Evolutionary conservation across 352 stramenopile species (phyloP).

Genomic region (Globisporangium camurandrum): DNA sequence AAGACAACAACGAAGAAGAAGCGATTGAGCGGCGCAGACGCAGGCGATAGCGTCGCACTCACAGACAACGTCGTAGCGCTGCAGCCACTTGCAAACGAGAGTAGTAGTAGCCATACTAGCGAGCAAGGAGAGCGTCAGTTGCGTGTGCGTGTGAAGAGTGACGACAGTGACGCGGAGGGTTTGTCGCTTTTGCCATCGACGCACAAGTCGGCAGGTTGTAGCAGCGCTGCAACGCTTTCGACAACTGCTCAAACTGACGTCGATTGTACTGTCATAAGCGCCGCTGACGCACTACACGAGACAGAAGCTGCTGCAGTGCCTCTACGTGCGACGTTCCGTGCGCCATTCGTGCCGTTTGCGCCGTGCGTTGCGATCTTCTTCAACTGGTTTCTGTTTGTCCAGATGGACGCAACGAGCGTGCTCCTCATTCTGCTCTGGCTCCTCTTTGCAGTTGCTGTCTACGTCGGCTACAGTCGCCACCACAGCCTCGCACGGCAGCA

Average conservation of each 20-base stretch:
- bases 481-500: slow-evolving; percentile 69
- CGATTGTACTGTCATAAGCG: neutral
- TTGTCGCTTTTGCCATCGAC: no score
- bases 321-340: slow-evolving; percentile 30
- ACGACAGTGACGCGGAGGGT: slow-evolving; percentile 18
- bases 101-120: slow-evolving; percentile 2
- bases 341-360: slow-evolving; percentile 65
- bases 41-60: slow-evolving; percentile 2
- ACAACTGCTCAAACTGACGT: slow-evolving; percentile 13
- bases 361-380: slow-evolving; percentile 83
- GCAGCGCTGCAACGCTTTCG: neutral
- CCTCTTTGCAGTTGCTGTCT: slow-evolving; percentile 51
- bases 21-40: neutral
- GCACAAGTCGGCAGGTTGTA: no score
- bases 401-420: slow-evolving; percentile 65
- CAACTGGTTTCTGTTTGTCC: slow-evolving; percentile 84
- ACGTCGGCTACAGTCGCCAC: slow-evolving; percentile 65
- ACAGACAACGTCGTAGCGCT: neutral
- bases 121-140: slow-evolving; percentile 1
- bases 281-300: neutral
- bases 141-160: slow-evolving; percentile 6
- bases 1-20: slow-evolving; percentile 3
- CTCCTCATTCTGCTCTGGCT: slow-evolving; percentile 64
- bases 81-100: slow-evolving; percentile 7
- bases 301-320: neutral